Percentiles rank a stretch among this genome's conserved stretches.
These are phyloP conservation scores for Phytomonas sp. DNA, from an alignment of 208 protist genomes.

Conservation along the genomic window DNA sequence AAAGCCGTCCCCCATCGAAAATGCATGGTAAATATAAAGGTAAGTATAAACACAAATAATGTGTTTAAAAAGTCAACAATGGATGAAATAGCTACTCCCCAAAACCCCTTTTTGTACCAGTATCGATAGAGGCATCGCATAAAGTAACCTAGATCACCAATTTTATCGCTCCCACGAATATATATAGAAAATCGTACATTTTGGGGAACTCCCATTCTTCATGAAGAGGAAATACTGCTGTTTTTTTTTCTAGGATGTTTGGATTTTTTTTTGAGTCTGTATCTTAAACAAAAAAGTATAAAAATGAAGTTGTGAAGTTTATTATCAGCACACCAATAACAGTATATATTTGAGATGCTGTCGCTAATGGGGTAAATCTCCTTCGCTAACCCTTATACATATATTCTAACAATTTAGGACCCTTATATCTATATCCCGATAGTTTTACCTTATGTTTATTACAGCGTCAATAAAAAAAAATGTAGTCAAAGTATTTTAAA, in stretches of 20 bases:
- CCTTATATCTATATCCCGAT: background rate
- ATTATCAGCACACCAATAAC: background rate
- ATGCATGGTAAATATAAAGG: slow-evolving; percentile 45
- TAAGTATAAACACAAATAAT: slow-evolving; percentile 33
- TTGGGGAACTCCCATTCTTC: background rate
- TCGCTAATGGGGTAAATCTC: background rate
- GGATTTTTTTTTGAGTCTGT: background rate
- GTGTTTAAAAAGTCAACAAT: slow-evolving; percentile 68
- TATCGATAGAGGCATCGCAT: slow-evolving; percentile 61
- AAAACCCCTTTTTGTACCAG: slow-evolving; percentile 72
- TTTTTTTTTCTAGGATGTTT: background rate
- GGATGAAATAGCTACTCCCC: slow-evolving; percentile 37
- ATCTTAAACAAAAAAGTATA: background rate
- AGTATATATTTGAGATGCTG: background rate
- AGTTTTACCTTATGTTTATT: background rate
- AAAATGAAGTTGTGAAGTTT: background rate
- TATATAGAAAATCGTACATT: slow-evolving; percentile 23
- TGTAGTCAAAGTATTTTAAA: background rate
- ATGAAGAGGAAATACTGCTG: background rate
- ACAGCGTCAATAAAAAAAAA: background rate
- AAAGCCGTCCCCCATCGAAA: slow-evolving; percentile 55
- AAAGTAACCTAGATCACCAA: slow-evolving; percentile 59
- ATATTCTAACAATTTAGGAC: background rate
- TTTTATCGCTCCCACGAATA: slow-evolving; percentile 36
- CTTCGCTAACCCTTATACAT: background rate